These are phyloP conservation scores for Chlamydomonas sphaeroides DNA, from an alignment of 139 green algal species.

Conservation along the genomic window DNA sequence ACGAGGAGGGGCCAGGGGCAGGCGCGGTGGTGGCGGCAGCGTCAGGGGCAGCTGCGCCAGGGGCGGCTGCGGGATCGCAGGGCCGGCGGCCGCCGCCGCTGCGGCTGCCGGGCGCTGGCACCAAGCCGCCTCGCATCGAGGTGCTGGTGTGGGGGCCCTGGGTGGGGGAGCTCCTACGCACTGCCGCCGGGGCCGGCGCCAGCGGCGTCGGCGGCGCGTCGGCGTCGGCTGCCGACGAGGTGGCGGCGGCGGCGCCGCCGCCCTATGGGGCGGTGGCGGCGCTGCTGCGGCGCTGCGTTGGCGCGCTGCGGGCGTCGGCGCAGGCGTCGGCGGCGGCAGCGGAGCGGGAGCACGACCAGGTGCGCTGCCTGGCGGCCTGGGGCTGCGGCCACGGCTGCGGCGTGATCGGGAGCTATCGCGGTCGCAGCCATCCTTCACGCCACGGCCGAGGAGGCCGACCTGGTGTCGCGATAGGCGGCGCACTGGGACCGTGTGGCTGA, in stretches of 20 bases:
- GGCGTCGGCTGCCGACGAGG: neutral
- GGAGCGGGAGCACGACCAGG: neutral
- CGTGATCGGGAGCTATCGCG: no score
- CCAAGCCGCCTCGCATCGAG: conserved; percentile 1
- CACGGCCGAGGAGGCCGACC: neutral
- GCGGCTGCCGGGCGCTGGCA: neutral
- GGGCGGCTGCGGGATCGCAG: neutral
- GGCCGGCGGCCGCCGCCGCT: neutral
- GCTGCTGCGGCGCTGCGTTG: conserved; percentile 20
- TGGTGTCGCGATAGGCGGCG: no score
- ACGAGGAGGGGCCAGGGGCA: neutral
- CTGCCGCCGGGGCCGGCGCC: neutral
- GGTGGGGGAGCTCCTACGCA: neutral
- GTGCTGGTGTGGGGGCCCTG: conserved; percentile 27
- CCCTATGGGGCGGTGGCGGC: neutral
- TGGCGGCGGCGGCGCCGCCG: neutral
- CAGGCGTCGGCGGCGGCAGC: neutral
- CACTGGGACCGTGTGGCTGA: no score
- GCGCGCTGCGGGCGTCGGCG: conserved; percentile 21
- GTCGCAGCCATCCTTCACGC: neutral
- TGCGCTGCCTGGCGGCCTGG: neutral
- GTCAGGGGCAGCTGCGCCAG: neutral
- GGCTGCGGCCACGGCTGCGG: no score
- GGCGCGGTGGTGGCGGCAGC: neutral
- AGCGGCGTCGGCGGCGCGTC: no score